Base-by-base conservation (phyloP, 169 alveolate genomes). In the Cryptosporidium baileyi region DNA sequence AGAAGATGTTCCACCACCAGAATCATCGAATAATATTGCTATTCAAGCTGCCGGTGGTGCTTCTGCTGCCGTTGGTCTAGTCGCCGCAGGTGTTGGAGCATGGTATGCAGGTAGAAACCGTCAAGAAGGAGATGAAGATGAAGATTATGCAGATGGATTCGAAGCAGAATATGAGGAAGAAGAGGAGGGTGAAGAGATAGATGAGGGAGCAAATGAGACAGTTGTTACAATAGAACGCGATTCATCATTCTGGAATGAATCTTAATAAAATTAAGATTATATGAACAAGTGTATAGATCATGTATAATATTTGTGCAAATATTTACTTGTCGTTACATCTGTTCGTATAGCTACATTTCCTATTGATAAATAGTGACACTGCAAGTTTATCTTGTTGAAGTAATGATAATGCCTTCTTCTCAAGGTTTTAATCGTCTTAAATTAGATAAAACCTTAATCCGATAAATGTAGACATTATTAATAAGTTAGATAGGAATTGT, bases 11-110 rank as follows among this genome's bases (percentile, higher is more conserved):
- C 80, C 54, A 19, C 79, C 79, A 7, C 74, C 63, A 74, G 74
- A 67, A 0, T 47, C 63, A 54, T 60, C 60, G 26, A 30, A 67
- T 32, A 51, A 74, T 51, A 51, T 74, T 74, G 67, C 85, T 52
- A 74, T 74, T 15, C 74, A 74, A 38, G 85, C 85, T 51, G 85
- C 85, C 40, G 85, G 85, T 74, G 85, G 85, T 74, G 85, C 85
- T 57, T 74, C 85, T 74, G 85, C 85, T 54, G 85, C 85, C 40
- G 85, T 74, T 15, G 85, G 74, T 74, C 57, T 74, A 17, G 74
- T 57, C 7, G 85, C 85, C 36, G 85, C 60, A 24, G 85, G 85
- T 57, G 85, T 74, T 74, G 85, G 85, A 32, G 85, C 85, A n/a
- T 74, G 85, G 85, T 74, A 74, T 74, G 85, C 85, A 54, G 36